A percentile compares a stretch with the other conserved stretches of the same genome.
Conservation (phyloP, 1,139 yeast genomes). For the Geotrichum restrictum region DNA sequence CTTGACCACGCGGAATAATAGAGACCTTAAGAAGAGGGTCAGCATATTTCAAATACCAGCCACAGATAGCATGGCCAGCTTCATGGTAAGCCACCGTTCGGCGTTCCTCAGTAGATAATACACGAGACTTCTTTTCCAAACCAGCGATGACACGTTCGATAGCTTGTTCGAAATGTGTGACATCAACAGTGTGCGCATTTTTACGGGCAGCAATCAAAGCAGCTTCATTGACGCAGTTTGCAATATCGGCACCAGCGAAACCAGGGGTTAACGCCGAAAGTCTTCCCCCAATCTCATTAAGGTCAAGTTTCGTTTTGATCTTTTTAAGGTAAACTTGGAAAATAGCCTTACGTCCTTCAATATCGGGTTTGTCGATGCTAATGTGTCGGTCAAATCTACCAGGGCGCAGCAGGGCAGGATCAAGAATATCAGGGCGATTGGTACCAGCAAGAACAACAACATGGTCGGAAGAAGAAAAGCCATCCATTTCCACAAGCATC, state of each 20-base stretch:
- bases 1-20: slow-evolving; percentile 93
- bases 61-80: slow-evolving; percentile 98
- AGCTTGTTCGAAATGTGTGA: slow-evolving; percentile 87
- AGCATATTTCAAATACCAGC: slow-evolving; percentile 87
- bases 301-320: slow-evolving; percentile 52
- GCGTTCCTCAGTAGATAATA: slow-evolving; percentile 82
- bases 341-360: slow-evolving; percentile 87
- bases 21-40: slow-evolving; percentile 93
- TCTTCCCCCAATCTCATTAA: slow-evolving; percentile 68
- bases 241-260: slow-evolving; percentile 96
- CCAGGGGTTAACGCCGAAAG: slow-evolving; percentile 96
- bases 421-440: slow-evolving; percentile 88
- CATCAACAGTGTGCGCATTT: slow-evolving; percentile 60
- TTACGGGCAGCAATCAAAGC: slow-evolving; percentile 93
- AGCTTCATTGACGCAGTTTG: slow-evolving; percentile 94
- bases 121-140: slow-evolving; percentile 80
- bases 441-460: slow-evolving; percentile 97
- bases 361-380: slow-evolving; percentile 84
- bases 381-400: slow-evolving; percentile 96
- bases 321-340: slow-evolving; percentile 77
- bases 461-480: slow-evolving; percentile 83
- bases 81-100: slow-evolving; percentile 92
- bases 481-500: slow-evolving; percentile 95
- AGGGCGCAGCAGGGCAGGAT: slow-evolving; percentile 88
- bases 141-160: slow-evolving; percentile 97